Conservation (phyloP, 2,329 filamentous ascomycete genomes). For the Cladophialophora immunda region DNA sequence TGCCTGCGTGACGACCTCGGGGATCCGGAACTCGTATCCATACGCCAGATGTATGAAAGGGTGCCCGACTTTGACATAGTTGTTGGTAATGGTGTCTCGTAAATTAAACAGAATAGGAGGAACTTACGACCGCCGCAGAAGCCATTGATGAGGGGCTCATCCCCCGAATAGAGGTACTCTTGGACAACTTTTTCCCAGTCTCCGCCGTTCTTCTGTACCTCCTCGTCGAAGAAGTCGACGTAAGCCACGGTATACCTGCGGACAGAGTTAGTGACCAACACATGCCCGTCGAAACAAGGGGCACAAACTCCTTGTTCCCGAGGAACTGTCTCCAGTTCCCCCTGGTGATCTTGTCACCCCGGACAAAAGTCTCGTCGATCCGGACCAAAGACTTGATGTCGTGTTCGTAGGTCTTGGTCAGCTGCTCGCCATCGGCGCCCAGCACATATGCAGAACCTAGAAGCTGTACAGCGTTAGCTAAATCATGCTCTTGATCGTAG, state of each 20-base stretch:
- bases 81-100: too few relatives aligned
- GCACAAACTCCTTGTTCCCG: constrained; percentile 11
- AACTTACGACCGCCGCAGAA: constrained; percentile 31
- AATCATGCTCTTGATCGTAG: too few relatives aligned
- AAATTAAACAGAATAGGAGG: not conserved
- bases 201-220: constrained; percentile 25
- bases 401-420: not conserved
- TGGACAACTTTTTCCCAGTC: constrained; percentile 38
- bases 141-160: constrained; percentile 35
- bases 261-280: not conserved
- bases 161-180: constrained; percentile 40
- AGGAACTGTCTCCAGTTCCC: constrained; percentile 21
- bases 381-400: constrained; percentile 5
- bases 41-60: constrained; percentile 58
- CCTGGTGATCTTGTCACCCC: constrained; percentile 7
- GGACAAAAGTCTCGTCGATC: constrained; percentile 12
- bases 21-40: constrained; percentile 19
- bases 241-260: constrained; percentile 31
- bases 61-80: constrained; percentile 46
- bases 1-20: constrained; percentile 24
- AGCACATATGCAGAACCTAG: constrained; percentile 15
- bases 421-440: constrained; percentile 9
- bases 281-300: not conserved
- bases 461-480: constrained; percentile 4
- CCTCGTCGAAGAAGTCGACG: constrained; percentile 37